A percentile compares a stretch with the other conserved stretches of the same genome.
Conservation (phyloP, 352 stramenopile genomes). For the Phytophthora citrophthora region DNA sequence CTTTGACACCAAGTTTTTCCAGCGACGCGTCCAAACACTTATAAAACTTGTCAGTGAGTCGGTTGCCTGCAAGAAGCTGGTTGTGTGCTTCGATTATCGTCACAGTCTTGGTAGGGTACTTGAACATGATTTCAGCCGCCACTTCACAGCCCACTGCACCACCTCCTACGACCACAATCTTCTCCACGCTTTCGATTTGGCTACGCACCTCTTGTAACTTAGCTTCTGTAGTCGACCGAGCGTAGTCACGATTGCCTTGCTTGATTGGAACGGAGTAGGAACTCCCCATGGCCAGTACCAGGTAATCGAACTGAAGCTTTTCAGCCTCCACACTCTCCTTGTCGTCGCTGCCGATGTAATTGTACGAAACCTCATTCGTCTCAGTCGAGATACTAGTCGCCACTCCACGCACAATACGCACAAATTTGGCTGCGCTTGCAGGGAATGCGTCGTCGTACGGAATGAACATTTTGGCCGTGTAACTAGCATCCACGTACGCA, state of each 20-base stretch:
- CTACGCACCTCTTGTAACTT: conserved; percentile 31
- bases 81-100: conserved; percentile 35
- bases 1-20: conserved; percentile 26
- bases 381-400: conserved; percentile 32
- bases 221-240: conserved; percentile 29
- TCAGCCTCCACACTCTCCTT: conserved; percentile 11
- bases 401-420: conserved; percentile 29
- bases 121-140: conserved; percentile 41
- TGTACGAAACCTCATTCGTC: conserved; percentile 30
- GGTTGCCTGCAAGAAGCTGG: conserved; percentile 31
- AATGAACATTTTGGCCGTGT: conserved; percentile 44
- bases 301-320: conserved; percentile 44
- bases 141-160: conserved; percentile 43
- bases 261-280: conserved; percentile 41
- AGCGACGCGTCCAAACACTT: conserved; percentile 17
- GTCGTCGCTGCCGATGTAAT: conserved; percentile 27
- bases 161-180: conserved; percentile 38
- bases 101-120: conserved; percentile 40
- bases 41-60: conserved; percentile 29
- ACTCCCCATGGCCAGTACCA: conserved; percentile 47
- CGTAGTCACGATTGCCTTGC: conserved; percentile 20
- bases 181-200: conserved; percentile 30
- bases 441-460: conserved; percentile 43
- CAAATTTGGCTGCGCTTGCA: conserved; percentile 13
- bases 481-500: conserved; percentile 42